Conservation (phyloP, 1,284 basidiomycete species). For the Apiotrichum porosum region DNA sequence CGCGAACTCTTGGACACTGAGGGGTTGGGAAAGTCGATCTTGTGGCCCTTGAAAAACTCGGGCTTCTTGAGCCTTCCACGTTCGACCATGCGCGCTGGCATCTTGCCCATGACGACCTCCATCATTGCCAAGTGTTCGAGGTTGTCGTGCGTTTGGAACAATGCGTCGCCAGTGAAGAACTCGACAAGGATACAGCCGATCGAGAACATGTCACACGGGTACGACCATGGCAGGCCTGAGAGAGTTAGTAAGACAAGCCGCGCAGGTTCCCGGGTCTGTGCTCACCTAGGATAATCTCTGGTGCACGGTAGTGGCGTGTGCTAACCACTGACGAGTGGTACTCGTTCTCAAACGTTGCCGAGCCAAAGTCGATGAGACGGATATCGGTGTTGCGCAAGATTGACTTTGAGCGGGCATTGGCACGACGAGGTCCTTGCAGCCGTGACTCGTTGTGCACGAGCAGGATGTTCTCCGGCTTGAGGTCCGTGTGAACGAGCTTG, state of each 20-base stretch:
- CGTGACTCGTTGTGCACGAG: conserved; percentile 77
- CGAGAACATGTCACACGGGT: conserved; percentile 97
- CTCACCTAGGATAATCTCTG: conserved; percentile 95
- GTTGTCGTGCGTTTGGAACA: conserved; percentile 99
- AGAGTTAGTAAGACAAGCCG: not conserved
- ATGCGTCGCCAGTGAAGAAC: conserved; percentile 93
- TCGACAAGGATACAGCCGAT: conserved; percentile 98
- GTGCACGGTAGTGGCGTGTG: conserved; percentile 96
- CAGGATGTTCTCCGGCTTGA: conserved; percentile 98
- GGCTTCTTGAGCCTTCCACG: conserved; percentile 59
- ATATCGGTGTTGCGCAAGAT: conserved; percentile 85
- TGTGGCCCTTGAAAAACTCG: conserved; percentile 84
- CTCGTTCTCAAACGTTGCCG: conserved; percentile 95
- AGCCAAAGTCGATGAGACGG: conserved; percentile 94
- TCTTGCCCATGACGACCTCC: conserved; percentile 97
- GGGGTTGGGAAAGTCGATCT: conserved; percentile 87
- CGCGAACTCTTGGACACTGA: conserved; percentile 81
- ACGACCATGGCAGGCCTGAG: conserved; percentile 94
- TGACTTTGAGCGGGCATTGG: conserved; percentile 25
- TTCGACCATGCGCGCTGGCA: conserved; percentile 72
- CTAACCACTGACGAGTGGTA: conserved; percentile 98
- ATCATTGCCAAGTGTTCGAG: conserved; percentile 99
- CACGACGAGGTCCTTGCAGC: conserved; percentile 8
- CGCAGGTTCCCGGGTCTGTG: conserved; percentile 7
- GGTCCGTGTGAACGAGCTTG: conserved; percentile 91